These are phyloP conservation scores for Westerdykella ornata DNA, from an alignment of 2,329 filamentous ascomycete species.

Conservation along the genomic window DNA sequence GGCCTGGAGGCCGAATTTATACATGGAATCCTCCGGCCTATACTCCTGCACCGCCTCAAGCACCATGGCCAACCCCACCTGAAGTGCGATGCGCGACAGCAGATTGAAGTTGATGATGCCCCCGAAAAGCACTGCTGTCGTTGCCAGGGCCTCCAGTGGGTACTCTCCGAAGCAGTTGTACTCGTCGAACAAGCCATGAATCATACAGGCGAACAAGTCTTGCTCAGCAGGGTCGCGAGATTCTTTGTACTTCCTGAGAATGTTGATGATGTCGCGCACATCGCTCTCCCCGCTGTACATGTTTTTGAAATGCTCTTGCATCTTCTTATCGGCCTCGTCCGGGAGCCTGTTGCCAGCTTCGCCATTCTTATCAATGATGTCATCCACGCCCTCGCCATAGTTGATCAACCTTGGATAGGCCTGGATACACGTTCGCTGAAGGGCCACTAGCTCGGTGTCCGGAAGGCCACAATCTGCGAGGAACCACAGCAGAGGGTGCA, in stretches of 20 bases:
- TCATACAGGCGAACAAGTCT: constrained; percentile 97
- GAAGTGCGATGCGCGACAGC: constrained; percentile 80
- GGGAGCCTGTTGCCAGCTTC: constrained; percentile 75
- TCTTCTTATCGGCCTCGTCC: constrained; percentile 71
- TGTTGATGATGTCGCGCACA: constrained; percentile 76
- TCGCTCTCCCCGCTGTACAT: constrained; percentile 94
- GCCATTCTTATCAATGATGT: constrained; percentile 81
- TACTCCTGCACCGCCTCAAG: constrained; percentile 91
- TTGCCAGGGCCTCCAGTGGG: constrained; percentile 89
- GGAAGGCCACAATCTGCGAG: constrained; percentile 53
- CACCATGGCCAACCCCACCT: constrained; percentile 95
- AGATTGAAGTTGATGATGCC: constrained; percentile 93
- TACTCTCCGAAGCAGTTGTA: constrained; percentile 94
- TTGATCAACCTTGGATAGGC: constrained; percentile 93
- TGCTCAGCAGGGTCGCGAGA: constrained; percentile 80
- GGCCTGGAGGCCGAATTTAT: constrained; percentile 94
- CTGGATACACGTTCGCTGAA: constrained; percentile 84
- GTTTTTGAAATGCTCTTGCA: constrained; percentile 96
- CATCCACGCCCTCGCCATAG: constrained; percentile 86
- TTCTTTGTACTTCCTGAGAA: constrained; percentile 79
- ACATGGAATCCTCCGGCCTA: constrained; percentile 79
- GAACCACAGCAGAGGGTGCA: constrained; percentile 71
- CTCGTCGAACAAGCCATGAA: constrained; percentile 94
- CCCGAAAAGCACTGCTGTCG: constrained; percentile 91
- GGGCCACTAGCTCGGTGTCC: constrained; percentile 65